Base-by-base conservation (phyloP, 2,329 filamentous ascomycete species). In the Trichothecium sympodiale region DNA sequence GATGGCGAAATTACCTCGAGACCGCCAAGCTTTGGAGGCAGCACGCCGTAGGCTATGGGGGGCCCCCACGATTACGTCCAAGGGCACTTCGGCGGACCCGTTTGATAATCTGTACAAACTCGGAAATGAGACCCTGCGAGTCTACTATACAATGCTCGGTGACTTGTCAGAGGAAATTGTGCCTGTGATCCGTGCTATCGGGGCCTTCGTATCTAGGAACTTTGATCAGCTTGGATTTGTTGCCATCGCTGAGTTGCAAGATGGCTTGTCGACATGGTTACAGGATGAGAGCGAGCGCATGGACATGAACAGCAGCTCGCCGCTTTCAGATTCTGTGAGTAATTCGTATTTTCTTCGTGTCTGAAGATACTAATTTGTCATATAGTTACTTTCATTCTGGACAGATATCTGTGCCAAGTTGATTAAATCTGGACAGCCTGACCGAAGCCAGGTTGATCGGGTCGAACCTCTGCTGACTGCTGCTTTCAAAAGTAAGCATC, bases 21-120 rank as follows among this genome's bases (percentile, higher is more conserved):
- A 78, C 45, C 64, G 65, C 6, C 71, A 77, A 41, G 71, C 75
- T 9, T 60, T 86, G 4, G 81, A 86, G 38, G 68, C 73, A 35
- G 77, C 74, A 36, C 67, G 74, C 34, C 71, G 73, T 34, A 68
- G 67, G n/a, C 60, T 88, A 1, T 86, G 80, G 80, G 56, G 57
- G 16, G 49, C 48, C 8, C 50, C 55, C n/a, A 42, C 50, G 7
- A 43, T 46, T 5, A 41, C 43, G 8, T 40, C 44, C 6, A 51
- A 49, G 35, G 43, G 44, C 9, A 76, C 76, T 4, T 61, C 60
- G 5, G 70, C 64, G 40, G 72, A 87, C 46, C 74, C 80, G 0
- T 83, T 80, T 43, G 70, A 78, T 36, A 63, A 74, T 36, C 56
- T 93, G 1, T 83, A 87, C 48, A 67, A 66, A 30, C 65, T 80